Evolutionary conservation across 2,329 filamentous ascomycete species (phyloP).

Genomic region (Fusarium kyushuense): DNA sequence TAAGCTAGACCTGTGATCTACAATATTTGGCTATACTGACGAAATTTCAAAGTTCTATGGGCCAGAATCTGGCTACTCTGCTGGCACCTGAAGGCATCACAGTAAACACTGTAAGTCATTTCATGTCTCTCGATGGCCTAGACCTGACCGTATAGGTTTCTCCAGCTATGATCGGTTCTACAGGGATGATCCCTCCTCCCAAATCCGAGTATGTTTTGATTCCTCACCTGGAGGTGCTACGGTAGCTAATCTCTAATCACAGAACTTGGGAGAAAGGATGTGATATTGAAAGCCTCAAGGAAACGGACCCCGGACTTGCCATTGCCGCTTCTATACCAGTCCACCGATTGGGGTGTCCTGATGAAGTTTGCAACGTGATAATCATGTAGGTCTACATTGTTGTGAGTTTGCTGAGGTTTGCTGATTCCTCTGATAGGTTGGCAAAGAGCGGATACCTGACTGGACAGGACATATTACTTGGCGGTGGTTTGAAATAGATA

Average conservation of each 20-base stretch:
- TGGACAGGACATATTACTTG: conserved; percentile 19
- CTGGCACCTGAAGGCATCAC: conserved; percentile 51
- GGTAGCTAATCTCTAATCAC: not conserved
- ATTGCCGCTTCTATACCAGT: conserved; percentile 53
- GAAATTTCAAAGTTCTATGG: conserved; percentile 49
- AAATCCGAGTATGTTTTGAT: conserved; percentile 43
- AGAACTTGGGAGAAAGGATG: conserved; percentile 51
- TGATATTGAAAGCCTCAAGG: conserved; percentile 48
- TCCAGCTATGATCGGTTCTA: conserved; percentile 54
- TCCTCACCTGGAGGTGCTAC: rapidly evolving
- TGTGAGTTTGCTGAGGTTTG: rapidly evolving
- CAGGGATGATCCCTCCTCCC: conserved; percentile 53
- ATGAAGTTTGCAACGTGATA: conserved; percentile 53
- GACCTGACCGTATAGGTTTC: conserved; percentile 42
- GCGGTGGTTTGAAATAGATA: conserved; percentile 22
- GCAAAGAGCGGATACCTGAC: conserved; percentile 29
- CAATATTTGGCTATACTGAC: not conserved
- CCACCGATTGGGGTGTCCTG: conserved; percentile 50
- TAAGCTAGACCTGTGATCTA: not conserved
- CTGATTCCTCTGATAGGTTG: conserved; percentile 1
- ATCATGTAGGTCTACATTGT: conserved; percentile 46
- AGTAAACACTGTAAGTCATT: conserved; percentile 50
- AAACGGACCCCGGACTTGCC: conserved; percentile 51
- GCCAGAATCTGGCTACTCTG: conserved; percentile 51
- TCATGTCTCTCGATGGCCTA: rapidly evolving